Conservation (phyloP, 2,329 filamentous ascomycete genomes). For the Aspergillus candidus region DNA sequence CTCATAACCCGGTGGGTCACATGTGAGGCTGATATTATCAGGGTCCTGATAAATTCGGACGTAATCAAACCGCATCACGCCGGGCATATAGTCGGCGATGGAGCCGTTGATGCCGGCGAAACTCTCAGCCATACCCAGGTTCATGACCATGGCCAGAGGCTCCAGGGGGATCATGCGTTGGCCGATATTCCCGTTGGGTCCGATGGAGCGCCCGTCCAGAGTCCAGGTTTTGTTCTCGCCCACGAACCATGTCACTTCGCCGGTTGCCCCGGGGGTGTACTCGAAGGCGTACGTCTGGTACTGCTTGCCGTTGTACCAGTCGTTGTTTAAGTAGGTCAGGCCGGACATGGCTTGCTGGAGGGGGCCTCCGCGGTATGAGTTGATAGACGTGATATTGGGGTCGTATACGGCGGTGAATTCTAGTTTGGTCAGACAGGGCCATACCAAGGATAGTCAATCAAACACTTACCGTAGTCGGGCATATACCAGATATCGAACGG, state of each 20-base stretch:
- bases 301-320: constrained; percentile 60
- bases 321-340: constrained; percentile 56
- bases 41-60: constrained; percentile 64
- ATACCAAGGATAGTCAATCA: neutral
- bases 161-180: constrained; percentile 60
- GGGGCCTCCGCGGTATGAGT: constrained; percentile 55
- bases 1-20: constrained; percentile 61
- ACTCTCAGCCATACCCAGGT: constrained; percentile 63
- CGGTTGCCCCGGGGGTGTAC: constrained; percentile 54
- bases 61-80: constrained; percentile 63
- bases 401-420: constrained; percentile 63
- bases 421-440: neutral
- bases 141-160: constrained; percentile 61
- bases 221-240: constrained; percentile 61
- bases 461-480: constrained; percentile 49
- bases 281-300: constrained; percentile 61
- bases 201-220: constrained; percentile 52
- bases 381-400: constrained; percentile 50
- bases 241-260: constrained; percentile 63
- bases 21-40: constrained; percentile 54
- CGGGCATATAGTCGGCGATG: constrained; percentile 54
- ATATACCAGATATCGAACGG: constrained; percentile 67
- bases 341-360: constrained; percentile 60
- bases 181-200: constrained; percentile 65
- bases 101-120: constrained; percentile 58